Conservation (phyloP, 441 rosid genomes). For the Iberis amara region DNA sequence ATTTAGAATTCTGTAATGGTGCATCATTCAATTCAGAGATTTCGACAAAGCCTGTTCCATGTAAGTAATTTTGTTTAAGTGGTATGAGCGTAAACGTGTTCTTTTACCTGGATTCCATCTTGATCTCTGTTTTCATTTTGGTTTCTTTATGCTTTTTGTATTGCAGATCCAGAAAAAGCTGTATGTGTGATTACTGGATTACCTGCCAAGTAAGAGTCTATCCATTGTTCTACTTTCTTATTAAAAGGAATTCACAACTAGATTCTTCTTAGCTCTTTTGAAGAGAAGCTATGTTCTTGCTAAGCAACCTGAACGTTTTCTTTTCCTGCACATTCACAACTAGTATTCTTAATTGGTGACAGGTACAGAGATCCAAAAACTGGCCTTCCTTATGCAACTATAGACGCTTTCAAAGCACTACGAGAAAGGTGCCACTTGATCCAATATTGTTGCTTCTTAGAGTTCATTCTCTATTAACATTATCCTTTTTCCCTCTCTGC, state of each 20-base stretch:
- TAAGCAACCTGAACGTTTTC: constrained; percentile 3
- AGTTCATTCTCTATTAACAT: too few species aligned
- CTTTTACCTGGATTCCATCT: background rate
- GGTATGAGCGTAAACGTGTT: background rate
- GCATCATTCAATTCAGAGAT: constrained; percentile 67
- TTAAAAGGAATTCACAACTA: constrained; percentile 1
- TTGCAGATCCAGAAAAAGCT: constrained; percentile 77
- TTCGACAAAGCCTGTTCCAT: constrained; percentile 45
- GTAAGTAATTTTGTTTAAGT: constrained; percentile 39
- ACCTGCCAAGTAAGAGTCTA: constrained; percentile 83
- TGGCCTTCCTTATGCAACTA: constrained; percentile 81
- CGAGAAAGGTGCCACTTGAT: constrained; percentile 56
- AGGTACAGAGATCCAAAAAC: constrained; percentile 96
- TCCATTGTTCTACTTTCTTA: background rate
- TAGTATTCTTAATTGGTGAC: constrained; percentile 19
- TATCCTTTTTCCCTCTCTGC: too few species aligned
- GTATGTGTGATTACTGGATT: constrained; percentile 77
- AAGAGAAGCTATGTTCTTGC: constrained; percentile 11
- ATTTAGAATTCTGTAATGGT: constrained; percentile 75
- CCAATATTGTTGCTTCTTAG: constrained; percentile 1
- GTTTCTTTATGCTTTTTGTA: constrained; percentile 22
- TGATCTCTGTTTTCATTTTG: constrained; percentile 10
- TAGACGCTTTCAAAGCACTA: constrained; percentile 79
- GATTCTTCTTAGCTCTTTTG: background rate
- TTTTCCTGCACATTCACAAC: constrained; percentile 4